Percentiles rank a stretch among this genome's conserved stretches.
Conservation (phyloP, 2,329 filamentous ascomycete species). For the Daldinia sp. region DNA sequence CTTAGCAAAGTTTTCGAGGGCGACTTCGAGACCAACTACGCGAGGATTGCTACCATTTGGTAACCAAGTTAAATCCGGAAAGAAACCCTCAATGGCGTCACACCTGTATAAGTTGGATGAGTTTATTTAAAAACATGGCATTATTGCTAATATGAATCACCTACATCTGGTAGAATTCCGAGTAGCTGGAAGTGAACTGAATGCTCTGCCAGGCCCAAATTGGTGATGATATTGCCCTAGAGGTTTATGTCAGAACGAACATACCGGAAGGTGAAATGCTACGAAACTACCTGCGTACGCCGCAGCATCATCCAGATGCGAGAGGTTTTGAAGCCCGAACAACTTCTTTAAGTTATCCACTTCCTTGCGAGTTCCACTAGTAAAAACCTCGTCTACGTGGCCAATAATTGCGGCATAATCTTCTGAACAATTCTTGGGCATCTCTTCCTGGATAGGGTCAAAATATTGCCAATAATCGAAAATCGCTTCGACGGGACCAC, state of each 20-base stretch:
- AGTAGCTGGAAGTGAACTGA: conserved; percentile 48
- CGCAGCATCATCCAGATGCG: conserved; percentile 59
- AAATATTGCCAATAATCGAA: conserved; percentile 68
- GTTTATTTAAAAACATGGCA: conserved; percentile 40
- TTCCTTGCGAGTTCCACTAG: conserved; percentile 52
- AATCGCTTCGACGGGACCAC: conserved; percentile 63
- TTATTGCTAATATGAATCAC: neutral
- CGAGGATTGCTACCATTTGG: conserved; percentile 45
- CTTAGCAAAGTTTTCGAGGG: conserved; percentile 62
- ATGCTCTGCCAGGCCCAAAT: conserved; percentile 50
- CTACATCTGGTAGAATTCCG: conserved; percentile 48
- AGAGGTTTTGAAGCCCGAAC: conserved; percentile 60
- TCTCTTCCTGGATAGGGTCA: conserved; percentile 61
- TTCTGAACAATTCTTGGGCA: conserved; percentile 65
- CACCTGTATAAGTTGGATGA: conserved; percentile 26
- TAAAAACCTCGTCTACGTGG: conserved; percentile 60
- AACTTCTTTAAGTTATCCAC: conserved; percentile 56
- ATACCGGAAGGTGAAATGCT: neutral
- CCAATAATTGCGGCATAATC: conserved; percentile 61
- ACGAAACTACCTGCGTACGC: conserved; percentile 15
- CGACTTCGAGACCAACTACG: conserved; percentile 63
- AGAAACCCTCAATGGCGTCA: conserved; percentile 48
- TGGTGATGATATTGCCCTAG: conserved; percentile 43
- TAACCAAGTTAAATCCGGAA: conserved; percentile 38
- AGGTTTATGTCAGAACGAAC: conserved; percentile 35